A percentile compares a stretch with the other conserved stretches of the same genome.
These are phyloP conservation scores for Syzygium malaccense DNA, from an alignment of 441 rosid species.

Conservation along the genomic window DNA sequence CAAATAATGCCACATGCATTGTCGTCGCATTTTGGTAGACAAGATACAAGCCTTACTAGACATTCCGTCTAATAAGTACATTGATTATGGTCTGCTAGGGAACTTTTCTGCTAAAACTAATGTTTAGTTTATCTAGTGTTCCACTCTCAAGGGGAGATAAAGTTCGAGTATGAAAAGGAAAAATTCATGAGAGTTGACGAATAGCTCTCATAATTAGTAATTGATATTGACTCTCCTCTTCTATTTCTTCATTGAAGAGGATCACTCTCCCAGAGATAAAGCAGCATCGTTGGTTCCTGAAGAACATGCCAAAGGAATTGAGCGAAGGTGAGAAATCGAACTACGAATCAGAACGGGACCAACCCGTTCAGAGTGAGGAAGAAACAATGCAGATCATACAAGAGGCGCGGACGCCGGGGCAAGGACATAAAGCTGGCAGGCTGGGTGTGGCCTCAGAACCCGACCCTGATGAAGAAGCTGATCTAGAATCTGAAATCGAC, in stretches of 20 bases:
- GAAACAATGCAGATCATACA: slow-evolving; percentile 46
- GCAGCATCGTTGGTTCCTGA: slow-evolving; percentile 60
- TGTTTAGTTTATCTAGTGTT: not conserved
- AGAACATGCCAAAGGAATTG: slow-evolving; percentile 47
- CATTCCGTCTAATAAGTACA: not conserved
- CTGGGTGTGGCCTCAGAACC: slow-evolving; percentile 17
- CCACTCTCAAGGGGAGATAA: not conserved
- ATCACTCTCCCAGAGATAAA: slow-evolving; percentile 40
- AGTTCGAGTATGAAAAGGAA: not conserved
- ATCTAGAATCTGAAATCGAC: slow-evolving; percentile 42
- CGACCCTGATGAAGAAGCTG: slow-evolving; percentile 31
- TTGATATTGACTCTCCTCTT: not conserved
- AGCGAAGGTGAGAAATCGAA: slow-evolving; percentile 41
- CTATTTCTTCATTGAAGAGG: not conserved
- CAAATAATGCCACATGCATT: not conserved
- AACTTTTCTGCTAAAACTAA: not conserved
- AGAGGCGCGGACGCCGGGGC: slow-evolving; percentile 40
- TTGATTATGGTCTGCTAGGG: not conserved
- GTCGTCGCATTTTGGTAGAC: not conserved
- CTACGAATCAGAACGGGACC: slow-evolving; percentile 16
- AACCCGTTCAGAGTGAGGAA: slow-evolving; percentile 44
- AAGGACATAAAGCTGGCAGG: slow-evolving; percentile 17
- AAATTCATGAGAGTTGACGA: not conserved
- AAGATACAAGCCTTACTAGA: not conserved
- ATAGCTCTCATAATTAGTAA: not conserved